phyloP scores from a whole-genome alignment of 2,329 filamentous ascomycete genomes.

The Xylaria sp. region DNA sequence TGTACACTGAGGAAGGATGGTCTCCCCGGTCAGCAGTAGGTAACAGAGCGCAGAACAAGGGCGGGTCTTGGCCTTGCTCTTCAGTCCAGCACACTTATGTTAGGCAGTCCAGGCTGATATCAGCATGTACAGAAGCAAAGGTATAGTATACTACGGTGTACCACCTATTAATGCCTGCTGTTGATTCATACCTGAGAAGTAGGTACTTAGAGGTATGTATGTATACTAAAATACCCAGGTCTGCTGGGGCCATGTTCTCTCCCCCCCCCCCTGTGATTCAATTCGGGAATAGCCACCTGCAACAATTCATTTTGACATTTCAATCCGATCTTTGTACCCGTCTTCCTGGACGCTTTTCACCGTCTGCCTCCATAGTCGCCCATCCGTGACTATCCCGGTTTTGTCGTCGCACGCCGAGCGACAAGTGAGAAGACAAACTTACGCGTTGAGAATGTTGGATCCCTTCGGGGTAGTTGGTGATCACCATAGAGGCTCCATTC shows the following conservation, averaged over 20 bases:
- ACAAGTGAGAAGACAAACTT: constrained; percentile 2
- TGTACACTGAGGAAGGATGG: no score
- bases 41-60: background rate
- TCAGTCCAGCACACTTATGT: no score
- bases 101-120: no score
- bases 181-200: no score
- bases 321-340: background rate
- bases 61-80: no score
- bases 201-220: no score
- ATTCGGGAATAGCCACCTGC: constrained; percentile 4
- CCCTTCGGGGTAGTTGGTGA: constrained; percentile 29
- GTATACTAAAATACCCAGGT: background rate
- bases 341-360: constrained; percentile 14
- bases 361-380: constrained; percentile 3
- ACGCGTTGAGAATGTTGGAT: constrained; percentile 23
- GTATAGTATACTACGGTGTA: background rate
- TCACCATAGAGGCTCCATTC: constrained; percentile 22
- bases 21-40: background rate
- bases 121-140: background rate
- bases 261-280: constrained; percentile 11
- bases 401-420: constrained; percentile 6
- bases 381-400: background rate
- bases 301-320: background rate
- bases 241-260: background rate
- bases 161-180: background rate